A percentile compares a stretch with the other conserved stretches of the same genome.
Conservation (phyloP, 371 early-diverging fungal species). For the Syncephalastrum contaminatum region DNA sequence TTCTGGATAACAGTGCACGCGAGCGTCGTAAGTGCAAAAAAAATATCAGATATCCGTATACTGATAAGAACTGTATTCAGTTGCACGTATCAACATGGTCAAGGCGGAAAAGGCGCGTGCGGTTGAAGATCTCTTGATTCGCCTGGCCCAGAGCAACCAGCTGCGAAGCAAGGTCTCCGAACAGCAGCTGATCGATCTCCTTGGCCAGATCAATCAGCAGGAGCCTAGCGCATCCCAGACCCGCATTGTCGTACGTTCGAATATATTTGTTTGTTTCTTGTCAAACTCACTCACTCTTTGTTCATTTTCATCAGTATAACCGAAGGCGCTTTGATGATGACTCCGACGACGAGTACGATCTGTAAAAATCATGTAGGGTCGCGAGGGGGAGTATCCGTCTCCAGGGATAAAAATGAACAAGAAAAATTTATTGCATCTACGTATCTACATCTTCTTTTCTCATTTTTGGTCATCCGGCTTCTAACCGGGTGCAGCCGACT, state of each 20-base stretch:
- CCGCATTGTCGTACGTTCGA: constrained; percentile 73
- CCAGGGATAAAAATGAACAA: too few relatives aligned
- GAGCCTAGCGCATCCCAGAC: constrained; percentile 58
- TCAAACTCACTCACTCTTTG: not conserved
- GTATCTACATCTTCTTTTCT: too few relatives aligned
- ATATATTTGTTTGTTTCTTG: not conserved
- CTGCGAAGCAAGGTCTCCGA: constrained; percentile 82
- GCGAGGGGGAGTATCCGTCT: not conserved
- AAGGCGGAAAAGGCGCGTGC: constrained; percentile 87
- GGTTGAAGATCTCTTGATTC: constrained; percentile 87
- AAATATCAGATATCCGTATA: not conserved
- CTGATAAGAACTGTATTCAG: too few relatives aligned
- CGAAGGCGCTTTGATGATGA: constrained; percentile 62
- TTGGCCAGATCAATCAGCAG: constrained; percentile 82
- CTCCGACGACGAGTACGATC: constrained; percentile 69
- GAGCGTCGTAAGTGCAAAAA: constrained; percentile 68
- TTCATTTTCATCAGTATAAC: constrained; percentile 44
- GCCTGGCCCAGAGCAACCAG: constrained; percentile 87
- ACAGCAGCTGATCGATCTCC: constrained; percentile 78
- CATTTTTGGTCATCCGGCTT: too few relatives aligned
- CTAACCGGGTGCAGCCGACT: too few relatives aligned
- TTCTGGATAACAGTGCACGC: constrained; percentile 82
- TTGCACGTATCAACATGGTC: constrained; percentile 88
- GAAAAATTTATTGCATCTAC: too few relatives aligned
- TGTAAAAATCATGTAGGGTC: constrained; percentile 32